Conservation (phyloP, 352 stramenopile genomes). For the Globisporangium okanoganense region DNA sequence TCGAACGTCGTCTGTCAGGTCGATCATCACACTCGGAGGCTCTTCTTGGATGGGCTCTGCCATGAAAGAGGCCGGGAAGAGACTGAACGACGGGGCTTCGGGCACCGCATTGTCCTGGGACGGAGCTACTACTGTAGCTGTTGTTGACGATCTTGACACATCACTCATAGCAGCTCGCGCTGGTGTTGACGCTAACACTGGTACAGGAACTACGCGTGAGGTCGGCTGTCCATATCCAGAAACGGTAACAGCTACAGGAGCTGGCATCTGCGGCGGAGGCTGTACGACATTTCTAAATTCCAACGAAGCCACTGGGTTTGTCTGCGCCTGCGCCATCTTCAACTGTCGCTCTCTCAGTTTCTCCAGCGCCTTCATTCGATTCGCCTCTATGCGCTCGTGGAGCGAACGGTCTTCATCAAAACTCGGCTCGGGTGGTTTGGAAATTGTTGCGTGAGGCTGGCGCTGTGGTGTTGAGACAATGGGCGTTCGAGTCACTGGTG, state of each 20-base stretch:
- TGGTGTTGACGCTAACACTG: neutral
- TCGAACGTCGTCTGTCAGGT: neutral
- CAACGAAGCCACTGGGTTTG: neutral
- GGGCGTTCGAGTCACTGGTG: neutral
- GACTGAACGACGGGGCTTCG: conserved; percentile 20
- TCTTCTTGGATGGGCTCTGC: neutral
- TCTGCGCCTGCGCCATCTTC: conserved; percentile 20
- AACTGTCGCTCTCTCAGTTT: conserved; percentile 44
- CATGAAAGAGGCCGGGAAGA: conserved; percentile 10
- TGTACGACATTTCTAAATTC: neutral
- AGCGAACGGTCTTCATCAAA: conserved; percentile 18
- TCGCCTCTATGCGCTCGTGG: conserved; percentile 62
- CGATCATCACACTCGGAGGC: neutral
- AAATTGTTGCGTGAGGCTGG: neutral
- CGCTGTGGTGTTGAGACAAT: neutral
- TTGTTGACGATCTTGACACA: neutral
- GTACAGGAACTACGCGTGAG: neutral
- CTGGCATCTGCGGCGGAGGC: neutral
- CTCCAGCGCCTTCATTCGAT: conserved; percentile 52
- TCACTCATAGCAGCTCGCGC: neutral
- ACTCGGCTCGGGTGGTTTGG: neutral
- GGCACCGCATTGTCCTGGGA: conserved; percentile 14
- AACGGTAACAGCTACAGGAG: neutral
- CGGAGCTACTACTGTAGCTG: neutral
- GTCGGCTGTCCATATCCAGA: neutral